Evolutionary conservation across 352 stramenopile species (phyloP), one percentile per base, ranked within the genome.

Genomic region (Globisporangium polare): DNA sequence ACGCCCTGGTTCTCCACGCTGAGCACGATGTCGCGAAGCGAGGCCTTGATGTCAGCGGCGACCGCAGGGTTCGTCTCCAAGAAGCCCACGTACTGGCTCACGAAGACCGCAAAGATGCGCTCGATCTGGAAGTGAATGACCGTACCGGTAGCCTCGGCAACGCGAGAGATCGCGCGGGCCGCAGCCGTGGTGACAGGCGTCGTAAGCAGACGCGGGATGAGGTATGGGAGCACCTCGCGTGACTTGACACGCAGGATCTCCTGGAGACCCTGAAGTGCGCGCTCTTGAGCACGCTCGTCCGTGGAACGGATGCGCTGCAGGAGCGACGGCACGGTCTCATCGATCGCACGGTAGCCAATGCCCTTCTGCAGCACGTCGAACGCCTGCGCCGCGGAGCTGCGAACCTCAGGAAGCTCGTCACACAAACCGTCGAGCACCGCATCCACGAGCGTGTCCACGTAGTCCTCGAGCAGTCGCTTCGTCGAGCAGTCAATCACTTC

Each of bases 401-500:
- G 84, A 39, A 97, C 91, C 29, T 92, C 73, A 2, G 80, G 70
- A 13, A 97, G 67, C 50, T 97, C 86, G 71, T 99, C 97, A 65
- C 94, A 99, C 3, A 99, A 74, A 15, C 97, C 97, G 66, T 99
- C 93, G 74, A 99, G 86, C n/a, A 99, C 81, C 15, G 97, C 95
- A 68, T 97, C 90, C 26, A 99, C 90, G 46, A 99, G 85, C 52
- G 96, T 98, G 61, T 94, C 88, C 46, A 99, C 88, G 70, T 98
- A 99, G 61, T 98, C 96, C 49, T 98, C 88, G 52, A 99, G 92
- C 64, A 94, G 86, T 49, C 97, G 96, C 72, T 98, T 98, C 39
- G 86, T 98, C 29, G 96, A 98, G 69, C 94, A 98, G 53, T 95
- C 86, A 57, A 99, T 98, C 42, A 99, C 92, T 81, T 99, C 97